Conservation (phyloP, 116 monocot species). For the Papilionanthe hybrid region DNA sequence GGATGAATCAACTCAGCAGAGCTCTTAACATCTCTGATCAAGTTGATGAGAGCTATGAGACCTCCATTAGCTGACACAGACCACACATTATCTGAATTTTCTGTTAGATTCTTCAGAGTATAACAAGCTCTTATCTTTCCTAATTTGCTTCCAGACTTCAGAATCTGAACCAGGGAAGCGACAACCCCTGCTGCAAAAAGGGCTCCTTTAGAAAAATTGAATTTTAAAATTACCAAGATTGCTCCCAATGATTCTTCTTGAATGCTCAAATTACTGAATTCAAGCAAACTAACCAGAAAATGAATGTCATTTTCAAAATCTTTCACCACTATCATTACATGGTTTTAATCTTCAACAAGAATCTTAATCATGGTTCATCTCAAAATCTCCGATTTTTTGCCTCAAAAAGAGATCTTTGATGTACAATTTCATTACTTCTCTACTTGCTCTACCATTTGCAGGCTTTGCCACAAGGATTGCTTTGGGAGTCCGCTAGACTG, state of each 20-base stretch:
- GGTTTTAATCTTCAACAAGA: conserved; percentile 52
- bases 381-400: conserved; percentile 35
- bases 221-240: conserved; percentile 22
- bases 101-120: conserved; percentile 52
- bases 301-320: conserved; percentile 28
- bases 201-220: conserved; percentile 26
- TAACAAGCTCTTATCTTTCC: conserved; percentile 33
- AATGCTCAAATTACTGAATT: conserved; percentile 22
- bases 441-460: conserved; percentile 12
- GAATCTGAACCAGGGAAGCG: conserved; percentile 29
- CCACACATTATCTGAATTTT: conserved; percentile 69
- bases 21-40: conserved; percentile 11
- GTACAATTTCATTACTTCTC: conserved; percentile 60
- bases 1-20: conserved; percentile 20
- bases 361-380: conserved; percentile 42
- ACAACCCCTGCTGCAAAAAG: conserved; percentile 42
- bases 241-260: conserved; percentile 44
- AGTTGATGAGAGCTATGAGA: conserved; percentile 43
- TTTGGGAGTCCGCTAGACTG: conserved; percentile 7
- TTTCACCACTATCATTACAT: conserved; percentile 21
- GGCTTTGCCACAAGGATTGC: conserved; percentile 56
- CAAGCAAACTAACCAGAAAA: conserved; percentile 33
- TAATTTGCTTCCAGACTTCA: conserved; percentile 35
- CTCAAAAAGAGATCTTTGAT: conserved; percentile 44
- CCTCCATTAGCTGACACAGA: conserved; percentile 67